These are phyloP conservation scores for Penicillium goetzii DNA, from an alignment of 495 filamentous ascomycete genomes.

Conservation along the genomic window DNA sequence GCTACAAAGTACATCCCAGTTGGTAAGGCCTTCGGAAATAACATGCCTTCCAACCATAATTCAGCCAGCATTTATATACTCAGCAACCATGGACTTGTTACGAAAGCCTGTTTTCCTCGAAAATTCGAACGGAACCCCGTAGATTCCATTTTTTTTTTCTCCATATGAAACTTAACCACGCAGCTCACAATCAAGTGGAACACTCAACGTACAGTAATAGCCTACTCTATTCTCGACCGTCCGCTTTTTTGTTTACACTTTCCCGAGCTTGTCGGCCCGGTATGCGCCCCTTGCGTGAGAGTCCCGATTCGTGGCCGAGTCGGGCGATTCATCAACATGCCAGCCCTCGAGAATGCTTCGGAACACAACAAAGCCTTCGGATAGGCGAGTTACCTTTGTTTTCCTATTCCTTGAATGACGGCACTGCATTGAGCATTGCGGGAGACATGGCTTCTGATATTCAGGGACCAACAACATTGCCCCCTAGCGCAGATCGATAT, in stretches of 20 bases:
- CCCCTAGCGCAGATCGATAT: conserved; percentile 31
- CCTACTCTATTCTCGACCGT: not conserved
- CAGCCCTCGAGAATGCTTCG: conserved; percentile 25
- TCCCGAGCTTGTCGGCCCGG: conserved; percentile 10
- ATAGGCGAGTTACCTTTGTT: conserved; percentile 11
- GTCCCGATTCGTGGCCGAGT: conserved; percentile 1
- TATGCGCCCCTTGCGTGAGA: conserved; percentile 29
- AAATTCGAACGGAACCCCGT: not conserved
- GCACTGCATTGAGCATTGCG: conserved; percentile 15
- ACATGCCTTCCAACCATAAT: not conserved
- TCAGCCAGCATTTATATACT: not conserved
- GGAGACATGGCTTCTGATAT: conserved; percentile 2
- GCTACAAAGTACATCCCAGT: not conserved
- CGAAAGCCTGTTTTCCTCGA: not conserved
- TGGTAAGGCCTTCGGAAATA: not conserved
- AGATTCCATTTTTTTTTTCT: not conserved
- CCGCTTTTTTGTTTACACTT: conserved; percentile 16
- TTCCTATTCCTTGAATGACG: conserved; percentile 21
- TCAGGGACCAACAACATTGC: conserved; percentile 18
- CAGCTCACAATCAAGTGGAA: not conserved
- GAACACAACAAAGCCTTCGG: conserved; percentile 3
- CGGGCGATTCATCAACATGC: conserved; percentile 26
- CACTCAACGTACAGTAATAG: not conserved
- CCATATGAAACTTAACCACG: not conserved
- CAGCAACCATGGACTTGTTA: not conserved